Conservation (phyloP, 176 grass and related monocot genomes). For the Microstegium vimineum region DNA sequence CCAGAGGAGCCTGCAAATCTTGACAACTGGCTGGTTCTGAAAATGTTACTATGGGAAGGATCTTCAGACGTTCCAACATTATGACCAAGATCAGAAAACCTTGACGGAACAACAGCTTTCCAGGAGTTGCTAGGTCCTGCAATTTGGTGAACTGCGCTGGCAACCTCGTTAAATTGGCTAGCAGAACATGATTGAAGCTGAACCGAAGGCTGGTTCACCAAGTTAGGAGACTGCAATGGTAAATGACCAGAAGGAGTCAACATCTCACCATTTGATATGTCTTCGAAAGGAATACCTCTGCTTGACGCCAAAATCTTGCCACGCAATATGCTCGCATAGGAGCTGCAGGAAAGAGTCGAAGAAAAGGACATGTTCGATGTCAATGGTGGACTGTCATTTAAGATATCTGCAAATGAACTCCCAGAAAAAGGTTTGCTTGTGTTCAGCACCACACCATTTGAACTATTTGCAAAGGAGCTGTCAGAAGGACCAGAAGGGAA, state of each 20-base stretch:
- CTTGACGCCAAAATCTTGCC: background rate
- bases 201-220: background rate
- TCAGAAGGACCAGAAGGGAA: background rate
- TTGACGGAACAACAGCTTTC: background rate
- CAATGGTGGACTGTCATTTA: background rate
- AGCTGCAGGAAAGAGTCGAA: background rate
- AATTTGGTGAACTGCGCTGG: background rate
- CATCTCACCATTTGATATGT: background rate
- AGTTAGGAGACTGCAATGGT: background rate
- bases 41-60: background rate
- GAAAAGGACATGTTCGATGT: background rate
- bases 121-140: background rate
- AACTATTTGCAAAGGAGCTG: background rate
- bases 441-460: background rate
- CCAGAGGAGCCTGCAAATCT: background rate
- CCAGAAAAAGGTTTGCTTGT: background rate
- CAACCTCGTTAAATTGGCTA: background rate
- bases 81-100: background rate
- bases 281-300: background rate
- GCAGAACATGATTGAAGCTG: background rate
- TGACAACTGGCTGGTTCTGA: background rate
- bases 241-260: background rate
- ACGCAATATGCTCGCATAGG: background rate
- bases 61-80: conserved; percentile 3
- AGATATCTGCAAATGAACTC: background rate